Percentiles rank a stretch among this genome's conserved stretches.
phyloP scores from a whole-genome alignment of 1,284 basidiomycete species.

The Cryptococcus amylolentus region DNA sequence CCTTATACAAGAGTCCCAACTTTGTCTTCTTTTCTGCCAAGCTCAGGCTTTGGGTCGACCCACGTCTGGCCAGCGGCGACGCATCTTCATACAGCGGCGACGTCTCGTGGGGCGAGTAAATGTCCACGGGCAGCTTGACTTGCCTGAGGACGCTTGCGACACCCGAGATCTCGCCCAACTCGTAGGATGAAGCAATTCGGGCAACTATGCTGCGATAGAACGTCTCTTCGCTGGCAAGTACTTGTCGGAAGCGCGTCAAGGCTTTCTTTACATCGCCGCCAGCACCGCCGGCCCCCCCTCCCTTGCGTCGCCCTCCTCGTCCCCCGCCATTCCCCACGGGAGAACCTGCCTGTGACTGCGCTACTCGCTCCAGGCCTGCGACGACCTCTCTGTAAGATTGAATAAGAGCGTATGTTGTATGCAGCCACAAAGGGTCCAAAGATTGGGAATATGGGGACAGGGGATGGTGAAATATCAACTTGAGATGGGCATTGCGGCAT shows the following conservation, averaged over 20 bases:
- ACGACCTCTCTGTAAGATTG: constrained; percentile 74
- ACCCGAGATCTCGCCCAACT: constrained; percentile 56
- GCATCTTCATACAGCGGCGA: neutral
- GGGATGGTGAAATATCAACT: constrained; percentile 69
- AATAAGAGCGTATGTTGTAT: constrained; percentile 84
- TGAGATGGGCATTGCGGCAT: constrained; percentile 70
- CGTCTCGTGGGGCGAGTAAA: constrained; percentile 29
- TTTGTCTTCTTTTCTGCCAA: constrained; percentile 58
- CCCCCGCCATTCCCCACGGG: neutral
- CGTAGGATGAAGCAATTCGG: constrained; percentile 66
- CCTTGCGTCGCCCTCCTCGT: neutral
- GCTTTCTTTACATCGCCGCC: constrained; percentile 69
- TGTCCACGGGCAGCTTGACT: constrained; percentile 33
- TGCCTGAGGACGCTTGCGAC: constrained; percentile 1
- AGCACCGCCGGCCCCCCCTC: constrained; percentile 5
- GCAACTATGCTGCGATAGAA: constrained; percentile 78
- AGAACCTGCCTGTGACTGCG: neutral
- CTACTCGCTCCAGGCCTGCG: constrained; percentile 58
- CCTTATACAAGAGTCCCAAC: constrained; percentile 74
- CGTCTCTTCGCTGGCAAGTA: constrained; percentile 77
- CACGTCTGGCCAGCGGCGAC: neutral
- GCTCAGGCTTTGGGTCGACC: constrained; percentile 9
- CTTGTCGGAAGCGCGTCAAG: constrained; percentile 79
- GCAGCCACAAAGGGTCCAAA: constrained; percentile 84
- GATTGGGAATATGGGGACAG: constrained; percentile 71